Base-by-base conservation (phyloP, 768 basidiomycete species). In the Pholiota conissans region DNA sequence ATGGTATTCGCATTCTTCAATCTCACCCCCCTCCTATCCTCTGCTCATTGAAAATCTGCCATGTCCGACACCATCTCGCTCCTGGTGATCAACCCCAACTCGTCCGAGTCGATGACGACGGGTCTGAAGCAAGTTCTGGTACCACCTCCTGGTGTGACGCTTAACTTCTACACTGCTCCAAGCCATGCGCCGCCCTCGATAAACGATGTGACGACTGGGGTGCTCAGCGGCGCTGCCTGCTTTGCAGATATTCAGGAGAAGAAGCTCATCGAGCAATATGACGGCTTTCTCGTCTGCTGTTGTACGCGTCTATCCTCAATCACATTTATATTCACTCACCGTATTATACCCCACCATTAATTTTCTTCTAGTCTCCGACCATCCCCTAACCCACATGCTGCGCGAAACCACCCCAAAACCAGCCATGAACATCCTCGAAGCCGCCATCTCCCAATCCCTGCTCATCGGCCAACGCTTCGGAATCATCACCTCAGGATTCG, bases 241-340 rank as follows among this genome's bases (percentile, higher is more conserved):
- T 70, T 70, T 34, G 49, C 52, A 7, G 71, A 75, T 52, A 65
- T 77, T 39, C 32, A 59, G 13, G 52, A 28, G 0, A 64, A 69
- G 49, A 58, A 61, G 4, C 59, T 70, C 16, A 58, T 73, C 5
- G 69, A 72, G 20, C 48, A 61, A 51, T 62, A 70, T 55, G 75
- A 75, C 55, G 75, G 73, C 0, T 74, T 74, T 55, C 58, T 77
- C 27, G 72, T 76, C 24, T 73, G 73, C 63, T 77, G 75, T 59
- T 77, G 73, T 75, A 53, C 60, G 74, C 65, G 1, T 0, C 9
- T 39, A 22, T 24, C 22, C 18, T 18, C 32, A 27, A 54, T 3
- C n/a, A 24, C 48, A 13, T 18, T 47, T 32, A 57, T 16, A 9
- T 35, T 48, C 45, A 16, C 49, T 51, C 26, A 59, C 10, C 18